phyloP scores from a whole-genome alignment of 345 rosid species.

The Salix caprea region DNA sequence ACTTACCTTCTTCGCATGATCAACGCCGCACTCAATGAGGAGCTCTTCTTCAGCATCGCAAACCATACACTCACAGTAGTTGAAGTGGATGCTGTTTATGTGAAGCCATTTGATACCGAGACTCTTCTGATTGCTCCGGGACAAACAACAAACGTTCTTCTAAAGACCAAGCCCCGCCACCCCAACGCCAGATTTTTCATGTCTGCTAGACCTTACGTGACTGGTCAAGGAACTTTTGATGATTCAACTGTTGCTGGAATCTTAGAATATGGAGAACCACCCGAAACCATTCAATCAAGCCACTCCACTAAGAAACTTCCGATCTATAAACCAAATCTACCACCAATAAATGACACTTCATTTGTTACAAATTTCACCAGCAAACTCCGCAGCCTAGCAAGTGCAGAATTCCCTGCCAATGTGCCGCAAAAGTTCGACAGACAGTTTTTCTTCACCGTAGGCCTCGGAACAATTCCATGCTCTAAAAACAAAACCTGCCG shows the following conservation, averaged over 20 bases:
- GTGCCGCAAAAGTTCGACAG: conserved; percentile 9
- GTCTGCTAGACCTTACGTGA: conserved; percentile 13
- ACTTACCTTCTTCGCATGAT: conserved; percentile 16
- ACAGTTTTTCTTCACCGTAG: conserved; percentile 9
- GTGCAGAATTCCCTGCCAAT: conserved; percentile 9
- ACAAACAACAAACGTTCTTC: conserved; percentile 15
- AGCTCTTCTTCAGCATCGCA: conserved; percentile 14
- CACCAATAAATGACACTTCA: conserved; percentile 7
- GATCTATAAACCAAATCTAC: conserved; percentile 10
- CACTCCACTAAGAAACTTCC: background rate
- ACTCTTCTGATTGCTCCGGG: conserved; percentile 6
- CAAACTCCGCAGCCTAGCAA: conserved; percentile 8
- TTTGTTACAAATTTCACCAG: background rate
- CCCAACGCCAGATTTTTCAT: conserved; percentile 9
- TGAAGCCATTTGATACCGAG: conserved; percentile 8
- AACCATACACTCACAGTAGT: conserved; percentile 7
- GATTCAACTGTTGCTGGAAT: conserved; percentile 8
- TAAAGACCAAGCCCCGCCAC: conserved; percentile 1
- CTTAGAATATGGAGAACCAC: conserved; percentile 2
- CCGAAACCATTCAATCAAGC: background rate
- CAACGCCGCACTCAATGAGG: conserved; percentile 16
- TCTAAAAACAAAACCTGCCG: conserved; percentile 1
- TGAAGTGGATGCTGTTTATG: conserved; percentile 14
- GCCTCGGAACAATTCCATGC: conserved; percentile 12
- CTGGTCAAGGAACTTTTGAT: conserved; percentile 14